Evolutionary conservation across 345 rosid species (phyloP).

Genomic region (Dimocarpus longan): DNA sequence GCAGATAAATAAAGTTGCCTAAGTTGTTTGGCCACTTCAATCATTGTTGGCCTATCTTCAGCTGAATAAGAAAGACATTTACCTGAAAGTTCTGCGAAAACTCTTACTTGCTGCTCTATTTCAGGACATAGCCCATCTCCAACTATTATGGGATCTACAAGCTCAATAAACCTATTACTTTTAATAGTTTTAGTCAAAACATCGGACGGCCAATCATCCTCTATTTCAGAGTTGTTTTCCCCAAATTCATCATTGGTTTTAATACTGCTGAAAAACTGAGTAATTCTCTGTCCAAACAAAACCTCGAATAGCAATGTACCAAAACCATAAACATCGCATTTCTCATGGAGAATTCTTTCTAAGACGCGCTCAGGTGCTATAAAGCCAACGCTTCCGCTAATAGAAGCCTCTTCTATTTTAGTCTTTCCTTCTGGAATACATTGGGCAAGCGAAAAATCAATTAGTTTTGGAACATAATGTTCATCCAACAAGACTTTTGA

Average conservation of each 20-base stretch:
- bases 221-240: too few species aligned
- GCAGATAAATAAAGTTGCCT: not conserved
- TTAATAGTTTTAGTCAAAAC: too few species aligned
- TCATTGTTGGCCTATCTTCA: constrained; percentile 11
- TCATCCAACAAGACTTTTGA: constrained; percentile 1
- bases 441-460: constrained; percentile 10
- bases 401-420: not conserved
- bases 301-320: not conserved
- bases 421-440: constrained; percentile 27
- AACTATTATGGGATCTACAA: constrained; percentile 7
- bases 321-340: constrained; percentile 20
- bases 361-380: not conserved
- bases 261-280: not conserved
- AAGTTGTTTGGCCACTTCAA: constrained; percentile 8
- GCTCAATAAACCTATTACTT: not conserved
- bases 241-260: too few species aligned
- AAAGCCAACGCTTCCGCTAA: not conserved
- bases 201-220: too few species aligned
- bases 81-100: not conserved
- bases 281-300: not conserved
- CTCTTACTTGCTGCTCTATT: not conserved
- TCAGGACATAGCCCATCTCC: not conserved
- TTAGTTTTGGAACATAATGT: constrained; percentile 16
- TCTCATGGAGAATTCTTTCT: constrained; percentile 22
- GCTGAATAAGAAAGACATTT: not conserved